Base-by-base conservation (phyloP, 768 basidiomycete genomes). In the Boletus rubescentipes region DNA sequence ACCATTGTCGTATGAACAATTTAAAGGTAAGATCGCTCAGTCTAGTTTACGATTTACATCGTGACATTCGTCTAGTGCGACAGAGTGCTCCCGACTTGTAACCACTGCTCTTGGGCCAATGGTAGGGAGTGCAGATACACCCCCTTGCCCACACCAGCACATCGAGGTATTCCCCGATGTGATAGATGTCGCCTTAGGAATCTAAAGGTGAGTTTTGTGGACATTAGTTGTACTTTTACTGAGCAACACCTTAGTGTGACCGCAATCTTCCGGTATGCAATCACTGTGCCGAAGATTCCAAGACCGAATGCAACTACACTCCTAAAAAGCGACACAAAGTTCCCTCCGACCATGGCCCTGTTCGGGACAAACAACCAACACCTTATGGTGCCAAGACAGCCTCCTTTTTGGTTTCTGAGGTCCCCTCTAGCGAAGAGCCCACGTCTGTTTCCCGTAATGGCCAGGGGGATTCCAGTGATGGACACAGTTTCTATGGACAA, bases 91-190 rank as follows among this genome's bases (percentile, higher is more conserved):
- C 86, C 86, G 21, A 79, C 78, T 11, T 88, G 86, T 67, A 88
- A 87, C 61, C 84, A 88, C 61, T 88, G 86, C 57, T 79, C 81
- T 21, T 86, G 82, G 82, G 77, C 79, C 15, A 78, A 76, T 51
- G 78, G 79, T n/a, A 73, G 79, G 56, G 83, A 85, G 54, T 88
- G 86, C 71, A 80, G 78, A 67, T 88, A 88, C 69, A 87, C 86
- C 10, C 86, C 86, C 49, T 69, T 88, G 40, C 86, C 86, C 18
- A 88, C 86, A 4, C 87, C 86, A 38, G 87, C 86, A 36, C 86
- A 88, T 66, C 79, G 86, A 54, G 86, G 86, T 21, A 87, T 88
- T 55, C 86, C 86, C 30, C 76, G 86, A 51, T 88, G 86, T 54
- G 86, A 88, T 75, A 78, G 82, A 38, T 88, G 86, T 70, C 84